Evolutionary conservation across 768 basidiomycete species (phyloP).

Genomic region (Termitomyces sp.): DNA sequence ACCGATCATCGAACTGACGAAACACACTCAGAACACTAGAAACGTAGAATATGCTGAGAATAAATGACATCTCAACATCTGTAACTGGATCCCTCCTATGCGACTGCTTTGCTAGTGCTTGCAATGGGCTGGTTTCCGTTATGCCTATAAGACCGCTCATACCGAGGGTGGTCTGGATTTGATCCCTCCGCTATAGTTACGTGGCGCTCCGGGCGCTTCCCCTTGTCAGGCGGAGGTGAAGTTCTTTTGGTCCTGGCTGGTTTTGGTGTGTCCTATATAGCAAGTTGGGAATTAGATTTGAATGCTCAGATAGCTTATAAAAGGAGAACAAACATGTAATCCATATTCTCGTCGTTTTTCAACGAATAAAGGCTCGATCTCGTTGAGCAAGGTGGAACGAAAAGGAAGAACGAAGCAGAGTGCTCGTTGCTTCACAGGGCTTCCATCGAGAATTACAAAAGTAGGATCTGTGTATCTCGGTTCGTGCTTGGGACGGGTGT

Average conservation of each 20-base stretch:
- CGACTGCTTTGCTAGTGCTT: neutral
- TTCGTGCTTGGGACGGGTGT: neutral
- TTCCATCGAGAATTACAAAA: constrained; percentile 6
- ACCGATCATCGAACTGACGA: neutral
- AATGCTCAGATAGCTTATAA: neutral
- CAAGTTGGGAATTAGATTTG: neutral
- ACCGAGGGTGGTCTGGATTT: neutral
- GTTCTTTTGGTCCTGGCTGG: neutral
- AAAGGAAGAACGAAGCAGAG: constrained; percentile 8
- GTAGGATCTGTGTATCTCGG: constrained; percentile 6
- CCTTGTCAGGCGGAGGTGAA: neutral
- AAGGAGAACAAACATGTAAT: constrained; percentile 1
- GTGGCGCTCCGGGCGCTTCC: neutral
- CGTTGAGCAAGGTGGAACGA: constrained; percentile 5
- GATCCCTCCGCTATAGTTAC: neutral
- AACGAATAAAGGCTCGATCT: constrained; percentile 5
- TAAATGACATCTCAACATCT: neutral
- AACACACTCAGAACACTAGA: neutral
- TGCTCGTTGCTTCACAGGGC: neutral
- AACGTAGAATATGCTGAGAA: neutral
- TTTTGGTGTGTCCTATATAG: neutral
- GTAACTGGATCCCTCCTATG: neutral
- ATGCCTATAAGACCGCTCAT: neutral
- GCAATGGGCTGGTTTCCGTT: neutral
- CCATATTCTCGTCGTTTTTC: neutral